Evolutionary conservation across 2,329 filamentous ascomycete genomes (phyloP).

Genomic region (Diaporthe eres): DNA sequence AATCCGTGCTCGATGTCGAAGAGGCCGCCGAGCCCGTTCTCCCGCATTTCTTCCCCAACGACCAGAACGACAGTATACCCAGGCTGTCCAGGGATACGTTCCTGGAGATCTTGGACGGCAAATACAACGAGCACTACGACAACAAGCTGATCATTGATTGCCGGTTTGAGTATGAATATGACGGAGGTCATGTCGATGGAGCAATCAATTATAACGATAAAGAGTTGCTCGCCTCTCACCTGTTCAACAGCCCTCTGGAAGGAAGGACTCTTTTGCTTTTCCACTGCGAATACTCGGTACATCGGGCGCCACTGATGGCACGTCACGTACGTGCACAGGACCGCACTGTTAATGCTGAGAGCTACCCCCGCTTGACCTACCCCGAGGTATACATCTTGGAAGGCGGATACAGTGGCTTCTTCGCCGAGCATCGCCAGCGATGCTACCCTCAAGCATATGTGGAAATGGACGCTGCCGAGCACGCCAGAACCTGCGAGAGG

Average conservation of each 20-base stretch:
- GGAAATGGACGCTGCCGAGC: slow-evolving; percentile 93
- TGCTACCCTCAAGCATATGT: slow-evolving; percentile 97
- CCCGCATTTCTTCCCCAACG: slow-evolving; percentile 86
- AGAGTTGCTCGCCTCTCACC: slow-evolving; percentile 82
- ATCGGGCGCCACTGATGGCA: slow-evolving; percentile 96
- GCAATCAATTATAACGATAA: slow-evolving; percentile 98
- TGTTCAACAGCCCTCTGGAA: slow-evolving; percentile 79
- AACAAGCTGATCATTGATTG: slow-evolving; percentile 93
- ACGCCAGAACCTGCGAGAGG: slow-evolving; percentile 92
- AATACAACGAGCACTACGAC: slow-evolving; percentile 82
- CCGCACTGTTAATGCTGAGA: slow-evolving; percentile 85
- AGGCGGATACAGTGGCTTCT: slow-evolving; percentile 96
- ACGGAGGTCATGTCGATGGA: slow-evolving; percentile 93
- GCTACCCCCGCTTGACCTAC: slow-evolving; percentile 91
- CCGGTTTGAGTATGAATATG: slow-evolving; percentile 98
- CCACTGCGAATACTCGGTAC: slow-evolving; percentile 98
- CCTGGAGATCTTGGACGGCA: slow-evolving; percentile 88
- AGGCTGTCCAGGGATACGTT: slow-evolving; percentile 87
- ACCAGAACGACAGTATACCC: slow-evolving; percentile 87
- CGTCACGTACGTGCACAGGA: slow-evolving; percentile 93
- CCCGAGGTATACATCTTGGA: slow-evolving; percentile 98
- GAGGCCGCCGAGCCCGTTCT: slow-evolving; percentile 80
- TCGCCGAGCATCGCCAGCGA: slow-evolving; percentile 79
- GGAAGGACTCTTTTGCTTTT: slow-evolving; percentile 88
- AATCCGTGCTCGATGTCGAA: slow-evolving; percentile 88